Percentiles rank a stretch among this genome's conserved stretches.
Conservation (phyloP, 169 alveolate genomes). For the Cryptosporidium baileyi region DNA sequence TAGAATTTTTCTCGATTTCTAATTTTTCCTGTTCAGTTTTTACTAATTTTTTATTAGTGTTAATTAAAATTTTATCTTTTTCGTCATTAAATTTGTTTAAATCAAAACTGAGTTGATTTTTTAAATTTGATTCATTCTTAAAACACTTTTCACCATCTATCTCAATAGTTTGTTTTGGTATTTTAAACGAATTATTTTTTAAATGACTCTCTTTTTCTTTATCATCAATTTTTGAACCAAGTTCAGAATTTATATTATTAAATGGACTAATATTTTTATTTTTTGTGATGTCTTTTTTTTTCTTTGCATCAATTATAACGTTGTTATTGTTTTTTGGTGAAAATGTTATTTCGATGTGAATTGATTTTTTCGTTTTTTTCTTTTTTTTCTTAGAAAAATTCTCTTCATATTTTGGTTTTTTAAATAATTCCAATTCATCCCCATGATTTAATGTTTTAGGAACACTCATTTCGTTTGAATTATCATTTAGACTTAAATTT, state of each 20-base stretch:
- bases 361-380: conserved; percentile 29
- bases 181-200: neutral
- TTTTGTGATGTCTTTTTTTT: neutral
- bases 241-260: neutral
- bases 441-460: neutral
- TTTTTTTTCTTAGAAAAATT: conserved; percentile 4
- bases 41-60: neutral
- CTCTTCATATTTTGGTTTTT: too few relatives aligned
- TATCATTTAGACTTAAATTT: neutral
- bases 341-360: conserved; percentile 52
- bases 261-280: neutral
- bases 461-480: neutral
- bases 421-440: too few relatives aligned
- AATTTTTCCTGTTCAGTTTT: neutral
- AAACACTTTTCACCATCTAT: too few relatives aligned
- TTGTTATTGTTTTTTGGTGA: conserved; percentile 52
- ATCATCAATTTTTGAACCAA: neutral
- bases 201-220: neutral
- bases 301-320: conserved; percentile 21
- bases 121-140: neutral
- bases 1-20: neutral
- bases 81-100: neutral
- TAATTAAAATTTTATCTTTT: neutral
- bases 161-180: too few relatives aligned
- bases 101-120: neutral